Evolutionary conservation across 2,329 filamentous ascomycete species (phyloP), one percentile per base, ranked within the genome.

Genomic region (Thielaviopsis musarum): DNA sequence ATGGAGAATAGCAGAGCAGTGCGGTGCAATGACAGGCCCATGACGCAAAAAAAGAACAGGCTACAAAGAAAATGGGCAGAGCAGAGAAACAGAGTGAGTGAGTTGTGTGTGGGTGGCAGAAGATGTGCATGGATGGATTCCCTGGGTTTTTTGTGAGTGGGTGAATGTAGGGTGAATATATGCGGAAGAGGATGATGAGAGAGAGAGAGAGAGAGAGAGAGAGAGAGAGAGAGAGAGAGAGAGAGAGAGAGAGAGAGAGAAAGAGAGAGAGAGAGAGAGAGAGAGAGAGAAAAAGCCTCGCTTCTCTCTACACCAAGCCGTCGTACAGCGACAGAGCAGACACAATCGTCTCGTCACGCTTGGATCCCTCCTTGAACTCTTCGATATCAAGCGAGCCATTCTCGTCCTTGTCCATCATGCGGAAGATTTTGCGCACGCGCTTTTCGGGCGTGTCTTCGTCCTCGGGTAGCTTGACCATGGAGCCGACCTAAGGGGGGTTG

Each of bases 351-450:
- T 97, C 91, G 73, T 98, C 93, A 62, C 91, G 87, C 78, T 97
- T 96, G 76, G 90, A 95, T 66, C 93, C 93, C 75, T 98, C 93
- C 75, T 97, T 97, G 79, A 98, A 98, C 72, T 98, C 93, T 63
- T 91, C 86, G 80, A 96, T 91, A 71, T 97, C 91, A 67, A 98
- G 75, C 69, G 88, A 94, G 66, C 91, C 93, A 70, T 97, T 97
- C 76, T 97, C 91, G 71, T 98, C 93, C 80, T 98, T 98, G 78
- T 98, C 93, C 93, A 98, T 98, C 93, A 97, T 97, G 68, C 86
- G 81, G 79, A 98, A 98, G 72, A 98, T 97, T 79, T 98, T 98
- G 73, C 80, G 84, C 64, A 98, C 93, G 64, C 93, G 86, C 78
- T 98, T 98, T 78, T 97, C 91, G 19, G 93, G 93, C 60, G 93